phyloP scores from a whole-genome alignment of 768 basidiomycete genomes.

The Hortiboletus flavorubellus region DNA sequence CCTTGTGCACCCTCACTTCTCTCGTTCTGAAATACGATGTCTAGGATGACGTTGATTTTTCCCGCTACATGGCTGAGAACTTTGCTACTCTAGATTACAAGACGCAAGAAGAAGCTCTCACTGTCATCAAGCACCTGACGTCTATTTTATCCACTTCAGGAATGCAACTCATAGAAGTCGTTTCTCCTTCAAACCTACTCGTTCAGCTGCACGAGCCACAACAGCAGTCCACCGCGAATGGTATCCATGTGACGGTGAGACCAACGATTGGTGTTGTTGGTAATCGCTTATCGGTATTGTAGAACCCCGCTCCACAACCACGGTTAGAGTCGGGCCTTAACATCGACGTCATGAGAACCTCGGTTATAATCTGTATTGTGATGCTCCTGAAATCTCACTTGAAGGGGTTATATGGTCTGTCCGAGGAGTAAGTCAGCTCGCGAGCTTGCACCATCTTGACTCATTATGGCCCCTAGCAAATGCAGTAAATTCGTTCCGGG shows the following conservation, averaged over 20 bases:
- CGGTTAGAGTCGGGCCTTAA: conserved; percentile 7
- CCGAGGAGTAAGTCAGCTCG: conserved; percentile 74
- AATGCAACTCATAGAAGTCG: conserved; percentile 72
- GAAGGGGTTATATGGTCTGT: conserved; percentile 76
- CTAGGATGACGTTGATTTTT: conserved; percentile 81
- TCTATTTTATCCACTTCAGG: conserved; percentile 73
- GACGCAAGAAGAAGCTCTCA: conserved; percentile 88
- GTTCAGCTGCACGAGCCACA: conserved; percentile 49
- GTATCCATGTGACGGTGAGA: conserved; percentile 5
- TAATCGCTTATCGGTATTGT: not conserved
- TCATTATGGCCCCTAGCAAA: conserved; percentile 54
- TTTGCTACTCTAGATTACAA: conserved; percentile 92
- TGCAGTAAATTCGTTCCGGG: conserved; percentile 81
- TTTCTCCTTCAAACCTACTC: conserved; percentile 70
- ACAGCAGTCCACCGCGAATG: conserved; percentile 2
- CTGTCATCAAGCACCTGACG: conserved; percentile 78
- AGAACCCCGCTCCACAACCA: conserved; percentile 3
- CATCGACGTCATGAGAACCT: conserved; percentile 51
- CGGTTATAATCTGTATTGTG: conserved; percentile 77
- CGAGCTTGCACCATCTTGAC: not conserved
- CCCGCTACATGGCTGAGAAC: conserved; percentile 93
- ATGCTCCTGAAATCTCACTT: conserved; percentile 87
- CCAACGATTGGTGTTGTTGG: not conserved
- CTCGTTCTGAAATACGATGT: not conserved
- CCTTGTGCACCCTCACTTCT: too few relatives aligned